Evolutionary conservation across 208 protist species (phyloP).

Genomic region (Acanthamoeba divionensis): DNA sequence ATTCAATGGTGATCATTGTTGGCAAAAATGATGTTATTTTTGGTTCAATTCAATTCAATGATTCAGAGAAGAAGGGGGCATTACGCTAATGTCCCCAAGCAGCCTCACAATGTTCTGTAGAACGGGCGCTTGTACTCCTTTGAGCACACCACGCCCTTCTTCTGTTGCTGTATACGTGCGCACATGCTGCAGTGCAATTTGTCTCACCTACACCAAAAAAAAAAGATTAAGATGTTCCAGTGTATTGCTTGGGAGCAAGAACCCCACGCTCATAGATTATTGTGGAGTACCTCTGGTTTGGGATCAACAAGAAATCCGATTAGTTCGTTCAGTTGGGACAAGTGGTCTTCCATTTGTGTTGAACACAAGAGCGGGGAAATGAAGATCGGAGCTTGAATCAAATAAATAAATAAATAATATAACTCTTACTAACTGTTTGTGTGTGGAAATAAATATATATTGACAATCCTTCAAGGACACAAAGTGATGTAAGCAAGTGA

Average conservation of each 20-base stretch:
- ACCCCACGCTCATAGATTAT: neutral
- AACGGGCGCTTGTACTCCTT: neutral
- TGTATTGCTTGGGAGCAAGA: too few relatives aligned
- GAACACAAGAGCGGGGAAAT: too few relatives aligned
- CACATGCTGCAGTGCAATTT: conserved; percentile 48
- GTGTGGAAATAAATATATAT: too few relatives aligned
- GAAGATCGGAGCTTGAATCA: too few relatives aligned
- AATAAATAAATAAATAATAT: too few relatives aligned
- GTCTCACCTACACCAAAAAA: neutral
- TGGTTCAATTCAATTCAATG: neutral
- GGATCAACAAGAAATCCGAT: conserved; percentile 31
- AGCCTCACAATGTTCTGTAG: conserved; percentile 9
- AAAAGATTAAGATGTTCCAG: neutral
- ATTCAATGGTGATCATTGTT: neutral
- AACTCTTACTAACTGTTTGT: too few relatives aligned
- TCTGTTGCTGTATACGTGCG: neutral
- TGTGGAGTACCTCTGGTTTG: conserved; percentile 34
- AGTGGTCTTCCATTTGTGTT: conserved; percentile 49
- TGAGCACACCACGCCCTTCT: neutral
- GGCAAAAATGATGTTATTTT: neutral
- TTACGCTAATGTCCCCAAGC: conserved; percentile 10
- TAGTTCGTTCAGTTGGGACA: neutral
- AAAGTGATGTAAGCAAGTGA: too few relatives aligned
- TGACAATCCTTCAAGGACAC: too few relatives aligned
- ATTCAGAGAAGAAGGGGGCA: neutral